Percentiles rank a stretch among this genome's conserved stretches.
phyloP scores from a whole-genome alignment of 495 filamentous ascomycete genomes.

The Lophium mytilinum region DNA sequence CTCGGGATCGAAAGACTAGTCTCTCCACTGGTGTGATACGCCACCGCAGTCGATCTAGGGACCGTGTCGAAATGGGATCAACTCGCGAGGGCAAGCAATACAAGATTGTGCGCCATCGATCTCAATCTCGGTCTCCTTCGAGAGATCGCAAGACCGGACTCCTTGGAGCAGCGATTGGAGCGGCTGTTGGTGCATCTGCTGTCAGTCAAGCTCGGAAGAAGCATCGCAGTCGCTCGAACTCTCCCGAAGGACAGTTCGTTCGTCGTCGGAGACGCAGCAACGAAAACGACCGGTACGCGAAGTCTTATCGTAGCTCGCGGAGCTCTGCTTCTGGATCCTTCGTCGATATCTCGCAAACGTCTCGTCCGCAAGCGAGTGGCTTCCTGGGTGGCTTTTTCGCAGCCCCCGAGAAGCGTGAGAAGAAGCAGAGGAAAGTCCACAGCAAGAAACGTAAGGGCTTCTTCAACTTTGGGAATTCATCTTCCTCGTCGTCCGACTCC shows the following conservation, averaged over 20 bases:
- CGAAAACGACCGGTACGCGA: conserved; percentile 18
- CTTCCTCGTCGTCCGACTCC: conserved; percentile 50
- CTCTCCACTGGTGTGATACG: conserved; percentile 38
- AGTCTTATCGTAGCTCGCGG: conserved; percentile 10
- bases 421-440: conserved; percentile 32
- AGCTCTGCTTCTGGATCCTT: conserved; percentile 15
- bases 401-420: conserved; percentile 38
- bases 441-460: conserved; percentile 46
- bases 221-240: conserved; percentile 23
- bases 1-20: conserved; percentile 34
- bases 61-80: conserved; percentile 17
- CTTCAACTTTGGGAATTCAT: conserved; percentile 53
- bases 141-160: conserved; percentile 35
- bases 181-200: conserved; percentile 29
- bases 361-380: conserved; percentile 11
- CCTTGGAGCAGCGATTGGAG: conserved; percentile 39
- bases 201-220: conserved; percentile 9
- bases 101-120: conserved; percentile 24
- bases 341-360: conserved; percentile 18
- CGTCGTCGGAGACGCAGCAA: conserved; percentile 19
- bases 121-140: conserved; percentile 38
- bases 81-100: conserved; percentile 18
- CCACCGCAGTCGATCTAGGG: conserved; percentile 15
- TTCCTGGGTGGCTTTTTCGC: conserved; percentile 41
- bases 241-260: conserved; percentile 15